A percentile compares a stretch with the other conserved stretches of the same genome.
Evolutionary conservation across 164 flowering plant species (phyloP).

Genomic region (Stephania cephalantha): DNA sequence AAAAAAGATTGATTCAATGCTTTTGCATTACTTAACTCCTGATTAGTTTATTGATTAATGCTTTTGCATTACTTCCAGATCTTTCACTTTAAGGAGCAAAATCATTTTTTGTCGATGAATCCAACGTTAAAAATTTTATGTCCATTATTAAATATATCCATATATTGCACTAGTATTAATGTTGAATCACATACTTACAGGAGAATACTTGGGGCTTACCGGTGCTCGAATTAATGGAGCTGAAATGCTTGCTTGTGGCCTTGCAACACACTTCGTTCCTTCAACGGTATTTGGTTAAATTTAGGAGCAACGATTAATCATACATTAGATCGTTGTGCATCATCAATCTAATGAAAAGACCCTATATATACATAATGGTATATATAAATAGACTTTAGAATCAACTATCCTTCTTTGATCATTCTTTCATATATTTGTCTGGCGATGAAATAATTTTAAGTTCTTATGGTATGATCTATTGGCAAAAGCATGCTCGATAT

Average conservation of each 20-base stretch:
- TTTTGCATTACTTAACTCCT: no score
- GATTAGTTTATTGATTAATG: no score
- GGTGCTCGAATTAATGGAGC: conserved; percentile 6
- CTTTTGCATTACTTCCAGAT: no score
- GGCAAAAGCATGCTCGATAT: neutral
- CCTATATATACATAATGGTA: no score
- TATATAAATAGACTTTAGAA: neutral
- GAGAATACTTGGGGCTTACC: conserved; percentile 4
- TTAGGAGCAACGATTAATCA: no score
- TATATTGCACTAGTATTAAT: no score
- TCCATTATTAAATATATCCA: neutral
- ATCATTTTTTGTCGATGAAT: neutral
- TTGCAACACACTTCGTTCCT: conserved; percentile 2
- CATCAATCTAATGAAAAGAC: no score
- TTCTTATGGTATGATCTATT: neutral
- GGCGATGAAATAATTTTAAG: no score
- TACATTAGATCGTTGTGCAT: no score
- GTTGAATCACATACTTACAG: neutral
- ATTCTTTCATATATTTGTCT: no score
- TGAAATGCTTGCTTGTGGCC: conserved; percentile 10
- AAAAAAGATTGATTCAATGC: no score
- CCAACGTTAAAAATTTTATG: neutral
- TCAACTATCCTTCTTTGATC: no score
- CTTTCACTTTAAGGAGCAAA: neutral
- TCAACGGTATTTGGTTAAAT: neutral